These are phyloP conservation scores for Ophiostoma angusticollis DNA, from an alignment of 2,329 filamentous ascomycete species.

Conservation along the genomic window DNA sequence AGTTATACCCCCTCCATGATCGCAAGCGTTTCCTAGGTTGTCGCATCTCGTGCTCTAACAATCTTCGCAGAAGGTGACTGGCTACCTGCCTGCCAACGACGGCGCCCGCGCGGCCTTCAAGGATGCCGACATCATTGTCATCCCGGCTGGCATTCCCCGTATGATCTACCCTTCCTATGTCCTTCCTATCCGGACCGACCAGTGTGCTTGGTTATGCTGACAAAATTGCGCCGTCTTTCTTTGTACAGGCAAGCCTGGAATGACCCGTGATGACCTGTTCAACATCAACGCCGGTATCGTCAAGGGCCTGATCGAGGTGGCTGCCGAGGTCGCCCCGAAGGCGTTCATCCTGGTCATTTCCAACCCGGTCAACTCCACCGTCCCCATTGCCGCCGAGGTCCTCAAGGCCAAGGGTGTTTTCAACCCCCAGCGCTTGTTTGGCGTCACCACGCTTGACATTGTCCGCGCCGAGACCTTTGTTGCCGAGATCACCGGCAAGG, in stretches of 20 bases:
- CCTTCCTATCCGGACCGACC: constrained; percentile 6
- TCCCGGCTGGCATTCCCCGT: constrained; percentile 97
- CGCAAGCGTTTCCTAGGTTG: neutral
- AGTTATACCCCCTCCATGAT: constrained; percentile 18
- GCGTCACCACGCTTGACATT: constrained; percentile 96
- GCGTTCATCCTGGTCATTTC: constrained; percentile 95
- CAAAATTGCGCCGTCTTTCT: too few species aligned
- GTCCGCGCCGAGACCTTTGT: constrained; percentile 97
- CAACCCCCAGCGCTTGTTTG: constrained; percentile 90
- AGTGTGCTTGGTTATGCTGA: too few species aligned
- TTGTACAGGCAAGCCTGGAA: constrained; percentile 80
- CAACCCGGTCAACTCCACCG: constrained; percentile 98
- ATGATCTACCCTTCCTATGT: constrained; percentile 24
- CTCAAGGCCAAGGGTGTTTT: constrained; percentile 90
- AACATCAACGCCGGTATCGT: constrained; percentile 99
- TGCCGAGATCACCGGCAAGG: constrained; percentile 68
- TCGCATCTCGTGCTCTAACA: neutral
- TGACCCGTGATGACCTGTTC: constrained; percentile 99
- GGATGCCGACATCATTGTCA: constrained; percentile 90
- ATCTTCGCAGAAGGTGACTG: constrained; percentile 57
- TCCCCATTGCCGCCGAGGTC: constrained; percentile 93
- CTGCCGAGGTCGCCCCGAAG: constrained; percentile 80
- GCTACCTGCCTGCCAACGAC: constrained; percentile 75
- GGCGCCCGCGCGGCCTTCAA: constrained; percentile 82
- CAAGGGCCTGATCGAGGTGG: constrained; percentile 78